Percentiles rank a stretch among this genome's conserved stretches.
Conservation (phyloP, 306 rosid genomes). For the Castanospermum australe region DNA sequence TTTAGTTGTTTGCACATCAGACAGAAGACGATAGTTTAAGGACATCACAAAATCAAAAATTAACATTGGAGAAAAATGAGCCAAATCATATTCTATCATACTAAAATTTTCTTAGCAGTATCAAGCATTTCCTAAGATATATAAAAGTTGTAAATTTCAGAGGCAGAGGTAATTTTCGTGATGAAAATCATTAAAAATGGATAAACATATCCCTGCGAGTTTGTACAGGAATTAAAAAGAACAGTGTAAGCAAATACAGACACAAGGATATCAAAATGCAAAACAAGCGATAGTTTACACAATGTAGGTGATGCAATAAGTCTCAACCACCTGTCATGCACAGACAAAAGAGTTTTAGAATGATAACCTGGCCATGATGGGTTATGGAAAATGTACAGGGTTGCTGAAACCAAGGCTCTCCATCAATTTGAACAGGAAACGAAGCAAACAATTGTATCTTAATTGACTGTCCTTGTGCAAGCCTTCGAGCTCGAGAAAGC, state of each 20-base stretch:
- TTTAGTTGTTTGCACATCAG: neutral
- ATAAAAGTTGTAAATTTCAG: slow-evolving; percentile 3
- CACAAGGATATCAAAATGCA: slow-evolving; percentile 7
- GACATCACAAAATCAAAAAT: slow-evolving; percentile 9
- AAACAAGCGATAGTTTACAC: neutral
- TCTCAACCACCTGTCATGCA: neutral
- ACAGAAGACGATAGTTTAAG: neutral
- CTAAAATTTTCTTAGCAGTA: neutral
- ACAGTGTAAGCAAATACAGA: neutral
- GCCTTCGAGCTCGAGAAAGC: slow-evolving; percentile 96
- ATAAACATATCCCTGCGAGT: neutral
- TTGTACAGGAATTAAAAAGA: slow-evolving; percentile 1
- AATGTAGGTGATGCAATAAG: neutral
- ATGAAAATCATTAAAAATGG: neutral
- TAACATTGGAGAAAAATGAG: neutral
- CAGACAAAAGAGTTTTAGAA: slow-evolving; percentile 16
- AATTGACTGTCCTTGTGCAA: slow-evolving; percentile 93
- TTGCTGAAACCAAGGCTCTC: slow-evolving; percentile 95
- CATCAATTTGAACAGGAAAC: slow-evolving; percentile 96
- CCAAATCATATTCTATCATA: neutral
- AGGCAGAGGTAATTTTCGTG: neutral
- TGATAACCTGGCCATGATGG: slow-evolving; percentile 92
- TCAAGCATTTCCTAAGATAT: slow-evolving; percentile 1
- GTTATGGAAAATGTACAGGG: slow-evolving; percentile 75
- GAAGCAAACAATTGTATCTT: slow-evolving; percentile 76